phyloP scores from a whole-genome alignment of 352 stramenopile genomes.

The Thalassiosira livingstoniorum region DNA sequence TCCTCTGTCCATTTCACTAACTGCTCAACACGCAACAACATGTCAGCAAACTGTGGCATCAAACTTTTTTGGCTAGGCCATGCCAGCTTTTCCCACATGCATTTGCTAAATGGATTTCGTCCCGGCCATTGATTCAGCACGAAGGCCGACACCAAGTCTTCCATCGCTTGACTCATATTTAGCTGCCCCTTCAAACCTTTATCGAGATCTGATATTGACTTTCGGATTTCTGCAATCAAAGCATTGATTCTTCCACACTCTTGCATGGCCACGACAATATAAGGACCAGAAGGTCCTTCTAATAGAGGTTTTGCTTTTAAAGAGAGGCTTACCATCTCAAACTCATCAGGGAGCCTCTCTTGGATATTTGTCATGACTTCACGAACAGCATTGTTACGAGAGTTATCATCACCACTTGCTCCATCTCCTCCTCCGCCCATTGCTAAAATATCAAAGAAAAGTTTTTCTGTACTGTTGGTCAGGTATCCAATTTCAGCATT shows the following conservation, averaged over 20 bases:
- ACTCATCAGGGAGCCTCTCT: conserved; percentile 92
- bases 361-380: conserved; percentile 91
- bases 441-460: conserved; percentile 93
- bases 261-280: conserved; percentile 95
- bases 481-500: conserved; percentile 98
- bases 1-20: conserved; percentile 96
- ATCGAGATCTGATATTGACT: conserved; percentile 94
- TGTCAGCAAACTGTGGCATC: conserved; percentile 92
- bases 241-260: conserved; percentile 96
- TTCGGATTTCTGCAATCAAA: conserved; percentile 93
- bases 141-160: conserved; percentile 92
- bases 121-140: conserved; percentile 90
- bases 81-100: conserved; percentile 94
- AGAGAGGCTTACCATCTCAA: conserved; percentile 97
- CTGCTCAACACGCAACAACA: conserved; percentile 91
- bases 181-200: conserved; percentile 95
- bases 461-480: conserved; percentile 93
- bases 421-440: conserved; percentile 93
- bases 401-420: conserved; percentile 85
- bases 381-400: conserved; percentile 88
- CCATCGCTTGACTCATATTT: conserved; percentile 98
- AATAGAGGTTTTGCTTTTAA: conserved; percentile 92
- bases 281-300: conserved; percentile 92
- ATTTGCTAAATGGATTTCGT: conserved; percentile 95
- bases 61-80: conserved; percentile 93